phyloP scores from a whole-genome alignment of 805 yeast genomes.

The Suhomyces xylopsoci region DNA sequence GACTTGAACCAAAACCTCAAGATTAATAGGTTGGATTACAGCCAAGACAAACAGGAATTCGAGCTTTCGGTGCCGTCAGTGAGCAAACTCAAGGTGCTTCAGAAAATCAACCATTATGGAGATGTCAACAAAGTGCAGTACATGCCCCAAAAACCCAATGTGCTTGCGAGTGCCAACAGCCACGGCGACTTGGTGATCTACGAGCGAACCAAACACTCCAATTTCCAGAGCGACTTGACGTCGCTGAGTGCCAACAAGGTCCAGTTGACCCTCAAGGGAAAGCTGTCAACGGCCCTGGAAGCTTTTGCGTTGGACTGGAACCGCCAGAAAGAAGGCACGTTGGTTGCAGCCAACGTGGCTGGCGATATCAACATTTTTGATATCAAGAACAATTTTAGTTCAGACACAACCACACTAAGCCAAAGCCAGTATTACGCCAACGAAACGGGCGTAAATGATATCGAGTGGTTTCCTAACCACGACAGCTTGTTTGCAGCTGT shows the following conservation, averaged over 20 bases:
- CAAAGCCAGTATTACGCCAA: slow-evolving; percentile 3
- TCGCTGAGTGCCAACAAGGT: slow-evolving; percentile 39
- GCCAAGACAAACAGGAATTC: slow-evolving; percentile 39
- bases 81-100: slow-evolving; percentile 37
- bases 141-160: slow-evolving; percentile 85
- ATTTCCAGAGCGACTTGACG: slow-evolving; percentile 24
- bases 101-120: slow-evolving; percentile 63
- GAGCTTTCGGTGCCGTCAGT: slow-evolving; percentile 25
- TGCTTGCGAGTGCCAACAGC: slow-evolving; percentile 69
- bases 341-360: slow-evolving; percentile 60
- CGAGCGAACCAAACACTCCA: slow-evolving; percentile 77
- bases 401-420: background rate
- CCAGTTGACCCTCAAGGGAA: slow-evolving; percentile 47
- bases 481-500: slow-evolving; percentile 59
- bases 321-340: slow-evolving; percentile 51
- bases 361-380: slow-evolving; percentile 71
- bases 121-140: slow-evolving; percentile 71
- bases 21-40: slow-evolving; percentile 34
- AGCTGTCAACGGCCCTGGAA: slow-evolving; percentile 40
- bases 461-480: slow-evolving; percentile 66
- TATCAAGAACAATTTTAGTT: slow-evolving; percentile 37
- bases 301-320: slow-evolving; percentile 81
- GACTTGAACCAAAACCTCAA: slow-evolving; percentile 34
- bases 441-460: slow-evolving; percentile 61
- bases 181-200: slow-evolving; percentile 64